Evolutionary conservation across 805 yeast genomes (phyloP), one percentile per base, ranked within the genome.

Genomic region (Saturnispora diversa): DNA sequence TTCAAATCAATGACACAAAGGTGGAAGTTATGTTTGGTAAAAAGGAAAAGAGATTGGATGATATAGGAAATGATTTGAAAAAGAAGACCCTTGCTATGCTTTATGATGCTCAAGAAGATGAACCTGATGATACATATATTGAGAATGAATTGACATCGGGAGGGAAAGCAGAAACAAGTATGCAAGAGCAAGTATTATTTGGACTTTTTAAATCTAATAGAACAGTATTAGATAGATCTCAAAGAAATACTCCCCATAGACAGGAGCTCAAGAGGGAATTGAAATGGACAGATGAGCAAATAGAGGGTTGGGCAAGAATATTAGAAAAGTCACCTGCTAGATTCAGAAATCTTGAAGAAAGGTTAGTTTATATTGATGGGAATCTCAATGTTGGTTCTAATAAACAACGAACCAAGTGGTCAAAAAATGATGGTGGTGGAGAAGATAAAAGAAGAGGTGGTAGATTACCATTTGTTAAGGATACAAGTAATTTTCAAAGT

Each of bases 231-330:
- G 70, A 62, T 7, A 68, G 74, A 44, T 44, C 61, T 0, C 54
- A 65, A 9, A 65, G 96, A 45, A 47, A 55, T 37, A 46, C 78
- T 0, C 60, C 64, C 31, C 59, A 54, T 8, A 66, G 95, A 39
- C 60, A 64, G 24, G 69, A 68, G 20, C 62, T 85, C 54, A 74
- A 69, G 47, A 49, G 56, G 5, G 65, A 66, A 28, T 71, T 80
- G 0, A 66, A 66, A 1, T 86, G 94, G 95, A 67, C 87, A 0
- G 88, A 87, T 58, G 95, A 86, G 53, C 95, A 85, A 56, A 75
- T 90, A 35, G 96, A 88, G 66, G 95, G 95, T 0, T 90, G 97
- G 97, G 80, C 81, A 1, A 64, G 82, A 42, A 81, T 83, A 81
- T 55, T 87, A 15, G 69, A 74, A 38, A 74, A 73, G 50, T 73